Conservation (phyloP, 192 early-diverging fungal genomes). For the Linnemannia schmuckeri region DNA sequence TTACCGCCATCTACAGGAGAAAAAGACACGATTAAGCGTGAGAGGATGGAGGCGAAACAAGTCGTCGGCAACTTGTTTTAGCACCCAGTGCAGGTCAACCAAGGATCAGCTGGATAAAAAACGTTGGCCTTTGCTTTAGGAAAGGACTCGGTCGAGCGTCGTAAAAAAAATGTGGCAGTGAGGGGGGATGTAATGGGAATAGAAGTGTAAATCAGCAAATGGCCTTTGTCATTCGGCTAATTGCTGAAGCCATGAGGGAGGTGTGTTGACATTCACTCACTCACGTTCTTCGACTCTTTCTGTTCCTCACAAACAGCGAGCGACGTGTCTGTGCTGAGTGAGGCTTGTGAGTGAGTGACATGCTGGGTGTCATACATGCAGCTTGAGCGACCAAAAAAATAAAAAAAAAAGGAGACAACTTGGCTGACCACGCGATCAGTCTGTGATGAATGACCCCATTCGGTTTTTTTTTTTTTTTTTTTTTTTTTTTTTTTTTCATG, state of each 20-base stretch:
- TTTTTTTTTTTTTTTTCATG: not conserved
- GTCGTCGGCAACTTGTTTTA: not conserved
- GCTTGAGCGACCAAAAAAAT: not conserved
- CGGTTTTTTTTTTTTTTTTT: no score
- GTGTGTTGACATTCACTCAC: not conserved
- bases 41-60: not conserved
- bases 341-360: not conserved
- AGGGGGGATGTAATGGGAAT: not conserved
- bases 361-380: not conserved
- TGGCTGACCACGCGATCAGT: constrained; percentile 2
- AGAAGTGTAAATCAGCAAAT: not conserved
- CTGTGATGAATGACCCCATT: not conserved
- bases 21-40: not conserved
- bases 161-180: not conserved
- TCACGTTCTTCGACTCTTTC: not conserved
- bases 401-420: not conserved
- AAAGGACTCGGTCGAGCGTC: not conserved
- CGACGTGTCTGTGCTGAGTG: constrained; percentile 3
- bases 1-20: constrained; percentile 19
- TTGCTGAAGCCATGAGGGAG: not conserved
- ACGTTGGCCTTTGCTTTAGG: not conserved
- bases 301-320: not conserved
- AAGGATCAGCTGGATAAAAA: constrained; percentile 13
- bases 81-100: constrained; percentile 6
- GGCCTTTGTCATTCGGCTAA: not conserved